Conservation (phyloP, 2,329 filamentous ascomycete genomes). For the Thelonectria blattea region DNA sequence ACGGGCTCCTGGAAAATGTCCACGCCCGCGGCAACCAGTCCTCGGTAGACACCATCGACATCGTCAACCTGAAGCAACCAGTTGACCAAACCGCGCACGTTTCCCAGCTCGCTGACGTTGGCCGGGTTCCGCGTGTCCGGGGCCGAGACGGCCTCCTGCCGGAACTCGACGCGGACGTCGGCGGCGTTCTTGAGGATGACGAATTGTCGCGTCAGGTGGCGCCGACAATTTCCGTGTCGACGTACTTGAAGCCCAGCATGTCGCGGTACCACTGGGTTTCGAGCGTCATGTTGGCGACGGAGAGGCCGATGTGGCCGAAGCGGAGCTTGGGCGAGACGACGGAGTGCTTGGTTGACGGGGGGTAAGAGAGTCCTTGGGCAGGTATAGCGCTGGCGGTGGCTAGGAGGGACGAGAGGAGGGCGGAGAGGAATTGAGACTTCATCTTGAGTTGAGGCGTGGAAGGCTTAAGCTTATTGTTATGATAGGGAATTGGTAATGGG, state of each 20-base stretch:
- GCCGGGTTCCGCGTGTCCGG: background rate
- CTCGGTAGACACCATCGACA: background rate
- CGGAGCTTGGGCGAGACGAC: background rate
- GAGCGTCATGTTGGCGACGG: slow-evolving; percentile 1
- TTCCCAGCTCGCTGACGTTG: background rate
- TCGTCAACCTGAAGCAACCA: slow-evolving; percentile 3
- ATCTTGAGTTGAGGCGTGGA: background rate
- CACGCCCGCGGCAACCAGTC: background rate
- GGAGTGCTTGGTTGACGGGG: background rate
- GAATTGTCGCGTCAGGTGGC: background rate
- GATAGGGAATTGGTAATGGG: background rate
- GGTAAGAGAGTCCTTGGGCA: background rate
- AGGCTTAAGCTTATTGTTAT: background rate
- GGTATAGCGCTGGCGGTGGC: too few species aligned
- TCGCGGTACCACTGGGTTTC: slow-evolving; percentile 1
- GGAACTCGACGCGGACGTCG: slow-evolving; percentile 5
- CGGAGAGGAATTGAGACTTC: background rate
- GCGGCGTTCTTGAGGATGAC: slow-evolving; percentile 2
- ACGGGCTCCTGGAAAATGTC: slow-evolving; percentile 1
- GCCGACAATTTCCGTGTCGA: slow-evolving; percentile 1
- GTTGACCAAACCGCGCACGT: background rate
- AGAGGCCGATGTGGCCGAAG: background rate
- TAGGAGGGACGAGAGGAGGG: background rate
- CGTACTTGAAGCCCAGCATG: slow-evolving; percentile 2
- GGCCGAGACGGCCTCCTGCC: background rate